Base-by-base conservation (phyloP, 2,329 filamentous ascomycete genomes). In the Dactylellina parvicollis region DNA sequence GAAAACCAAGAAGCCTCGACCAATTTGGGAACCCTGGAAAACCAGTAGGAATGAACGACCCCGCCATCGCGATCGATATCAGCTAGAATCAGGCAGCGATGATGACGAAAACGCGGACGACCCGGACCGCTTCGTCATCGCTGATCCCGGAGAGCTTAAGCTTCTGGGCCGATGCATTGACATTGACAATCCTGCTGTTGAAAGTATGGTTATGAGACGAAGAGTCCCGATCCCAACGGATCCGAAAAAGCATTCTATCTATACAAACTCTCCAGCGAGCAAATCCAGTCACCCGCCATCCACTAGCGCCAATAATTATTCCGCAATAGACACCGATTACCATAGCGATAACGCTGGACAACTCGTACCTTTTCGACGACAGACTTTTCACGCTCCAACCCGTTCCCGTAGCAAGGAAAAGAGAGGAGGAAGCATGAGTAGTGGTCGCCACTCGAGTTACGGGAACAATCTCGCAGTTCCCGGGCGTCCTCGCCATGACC, bases 401-500 rank as follows among this genome's bases (percentile, higher is more conserved):
- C n/a, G n/a, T n/a, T n/a, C 14, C 3, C 5, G 47, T 7, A 18
- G 28, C 26, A 12, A 40, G 4, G n/a, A 40, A 8, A 40, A 8
- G n/a, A 4, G 9, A 16, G 7, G 4, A 4, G 9, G 4, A 44
- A 44, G 3, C 40, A 38, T 4, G 16, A 20, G 20, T 20, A 44
- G 4, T 44, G 9, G 9, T 2, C 59, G 59, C 12, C 12, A 40
- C 14, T 26, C 59, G 5, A 57, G 28, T 14, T 65, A 52, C n/a
- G 67, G 67, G 22, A 55, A 38, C 50, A 28, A 34, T 10, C 44
- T 72, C 5, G 40, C 67, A 0, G 67, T 72, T 24, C 67, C 67
- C 8, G 32, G 5, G 4, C 32, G 57, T 5, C 52, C 59, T 34
- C 34, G 50, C 5, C 59, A 65, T 28, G 44, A 72, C 22, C 42